Percentiles rank a stretch among this genome's conserved stretches.
Conservation (phyloP, 192 early-diverging fungal genomes). For the Podila epicladia region DNA sequence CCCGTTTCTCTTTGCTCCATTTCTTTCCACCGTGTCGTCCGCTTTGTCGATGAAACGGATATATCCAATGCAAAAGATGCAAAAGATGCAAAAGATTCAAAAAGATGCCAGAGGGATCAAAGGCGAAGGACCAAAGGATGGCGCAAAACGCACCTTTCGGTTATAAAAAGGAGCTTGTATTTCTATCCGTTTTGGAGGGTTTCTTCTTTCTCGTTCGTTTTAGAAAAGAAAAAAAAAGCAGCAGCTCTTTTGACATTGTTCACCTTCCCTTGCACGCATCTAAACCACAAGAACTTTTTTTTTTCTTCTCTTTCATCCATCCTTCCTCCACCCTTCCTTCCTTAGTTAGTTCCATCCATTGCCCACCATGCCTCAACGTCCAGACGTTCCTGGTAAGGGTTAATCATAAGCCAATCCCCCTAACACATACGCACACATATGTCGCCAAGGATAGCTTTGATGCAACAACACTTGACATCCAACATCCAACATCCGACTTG, state of each 20-base stretch:
- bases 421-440: background rate
- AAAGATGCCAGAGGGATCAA: too few species aligned
- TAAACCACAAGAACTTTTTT: background rate
- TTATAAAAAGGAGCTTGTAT: too few species aligned
- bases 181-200: too few species aligned
- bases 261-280: background rate
- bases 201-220: background rate
- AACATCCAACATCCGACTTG: too few species aligned
- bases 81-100: too few species aligned
- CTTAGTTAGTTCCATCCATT: background rate
- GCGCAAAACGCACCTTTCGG: too few species aligned
- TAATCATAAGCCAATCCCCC: background rate
- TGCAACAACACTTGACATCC: background rate
- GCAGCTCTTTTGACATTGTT: background rate
- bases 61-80: too few species aligned
- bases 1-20: too few species aligned
- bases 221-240: background rate
- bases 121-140: too few species aligned
- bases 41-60: too few species aligned
- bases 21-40: too few species aligned
- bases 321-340: background rate
- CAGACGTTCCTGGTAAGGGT: conserved; percentile 11
- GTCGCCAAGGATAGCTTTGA: background rate
- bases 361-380: conserved; percentile 11
- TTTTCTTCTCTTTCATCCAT: background rate